A percentile compares a stretch with the other conserved stretches of the same genome.
Conservation (phyloP, 169 alveolate genomes). For the Amoebophrya sp. region DNA sequence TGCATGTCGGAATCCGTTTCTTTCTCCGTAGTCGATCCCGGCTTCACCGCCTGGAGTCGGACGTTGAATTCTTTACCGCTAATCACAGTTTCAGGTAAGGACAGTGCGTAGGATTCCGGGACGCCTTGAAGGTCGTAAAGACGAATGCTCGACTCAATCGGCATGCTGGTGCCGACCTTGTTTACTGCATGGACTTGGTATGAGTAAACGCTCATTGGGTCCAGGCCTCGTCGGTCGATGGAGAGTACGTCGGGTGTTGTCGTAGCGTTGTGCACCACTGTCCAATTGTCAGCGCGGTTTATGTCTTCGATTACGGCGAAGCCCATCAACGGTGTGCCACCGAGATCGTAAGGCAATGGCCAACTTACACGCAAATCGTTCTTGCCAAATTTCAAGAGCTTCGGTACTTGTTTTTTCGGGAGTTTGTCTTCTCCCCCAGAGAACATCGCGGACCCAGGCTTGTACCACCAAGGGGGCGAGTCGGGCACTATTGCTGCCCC, state of each 20-base stretch:
- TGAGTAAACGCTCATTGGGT: background rate
- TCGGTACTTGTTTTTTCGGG: background rate
- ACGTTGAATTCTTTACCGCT: background rate
- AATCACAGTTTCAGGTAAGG: background rate
- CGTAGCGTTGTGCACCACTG: background rate
- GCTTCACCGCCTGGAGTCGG: background rate
- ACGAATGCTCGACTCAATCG: background rate
- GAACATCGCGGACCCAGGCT: too few species aligned
- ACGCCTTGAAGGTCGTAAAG: background rate
- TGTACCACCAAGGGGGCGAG: background rate
- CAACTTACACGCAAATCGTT: background rate
- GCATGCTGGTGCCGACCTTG: background rate
- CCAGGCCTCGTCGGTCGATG: background rate
- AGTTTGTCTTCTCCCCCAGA: background rate
- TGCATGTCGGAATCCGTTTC: background rate
- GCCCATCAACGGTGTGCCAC: background rate
- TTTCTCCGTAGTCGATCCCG: background rate
- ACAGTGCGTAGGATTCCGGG: background rate
- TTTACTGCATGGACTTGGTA: background rate
- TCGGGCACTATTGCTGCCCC: background rate
- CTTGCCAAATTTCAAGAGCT: background rate
- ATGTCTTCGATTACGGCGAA: background rate
- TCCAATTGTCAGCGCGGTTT: background rate
- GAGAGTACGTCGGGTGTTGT: background rate
- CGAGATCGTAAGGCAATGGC: background rate